A percentile compares a stretch with the other conserved stretches of the same genome.
Conservation (phyloP, 805 yeast genomes). For the Dipodascopsis uninucleata region DNA sequence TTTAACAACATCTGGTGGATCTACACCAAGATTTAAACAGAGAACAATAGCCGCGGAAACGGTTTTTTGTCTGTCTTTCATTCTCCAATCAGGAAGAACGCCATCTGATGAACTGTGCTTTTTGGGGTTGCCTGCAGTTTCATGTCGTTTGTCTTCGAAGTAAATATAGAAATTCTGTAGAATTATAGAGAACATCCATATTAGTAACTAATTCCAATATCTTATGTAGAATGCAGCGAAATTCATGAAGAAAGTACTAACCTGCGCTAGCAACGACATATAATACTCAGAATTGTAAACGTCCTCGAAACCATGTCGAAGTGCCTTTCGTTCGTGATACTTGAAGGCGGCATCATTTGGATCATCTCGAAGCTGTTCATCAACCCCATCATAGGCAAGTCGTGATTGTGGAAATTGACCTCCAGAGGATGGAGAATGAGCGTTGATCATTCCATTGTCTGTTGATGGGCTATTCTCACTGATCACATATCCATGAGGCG, state of each 20-base stretch:
- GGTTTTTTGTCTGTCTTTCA: constrained; percentile 87
- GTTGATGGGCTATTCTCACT: constrained; percentile 1
- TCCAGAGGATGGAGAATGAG: background rate
- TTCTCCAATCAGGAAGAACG: constrained; percentile 80
- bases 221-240: background rate
- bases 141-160: constrained; percentile 88
- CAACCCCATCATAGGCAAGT: constrained; percentile 9
- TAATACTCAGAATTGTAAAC: constrained; percentile 53
- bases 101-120: constrained; percentile 44
- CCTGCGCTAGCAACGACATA: constrained; percentile 46
- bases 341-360: constrained; percentile 28
- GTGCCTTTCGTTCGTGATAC: constrained; percentile 25
- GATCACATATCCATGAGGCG: constrained; percentile 24
- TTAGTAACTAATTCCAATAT: background rate
- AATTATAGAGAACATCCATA: constrained; percentile 8
- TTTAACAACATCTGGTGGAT: constrained; percentile 92
- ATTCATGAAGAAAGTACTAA: constrained; percentile 14
- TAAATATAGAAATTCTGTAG: constrained; percentile 67
- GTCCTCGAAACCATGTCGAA: constrained; percentile 57
- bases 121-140: constrained; percentile 78
- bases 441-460: background rate
- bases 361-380: constrained; percentile 17
- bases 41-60: constrained; percentile 88
- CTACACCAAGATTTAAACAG: constrained; percentile 90
- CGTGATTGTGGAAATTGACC: no score